phyloP scores from a whole-genome alignment of 2,329 filamentous ascomycete genomes.

The Fusarium sp. region DNA sequence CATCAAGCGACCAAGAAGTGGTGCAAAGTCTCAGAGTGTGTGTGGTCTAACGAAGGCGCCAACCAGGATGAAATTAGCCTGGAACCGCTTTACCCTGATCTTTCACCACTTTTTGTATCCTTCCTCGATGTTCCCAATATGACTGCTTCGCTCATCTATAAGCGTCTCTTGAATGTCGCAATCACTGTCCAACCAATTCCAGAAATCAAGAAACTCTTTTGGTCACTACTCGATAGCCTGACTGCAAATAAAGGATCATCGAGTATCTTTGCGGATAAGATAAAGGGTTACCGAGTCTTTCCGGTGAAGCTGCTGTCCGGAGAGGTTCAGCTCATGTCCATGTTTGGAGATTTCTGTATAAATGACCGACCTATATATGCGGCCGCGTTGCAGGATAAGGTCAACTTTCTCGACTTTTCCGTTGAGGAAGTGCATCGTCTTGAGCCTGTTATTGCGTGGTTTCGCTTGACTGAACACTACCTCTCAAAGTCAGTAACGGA shows the following conservation, averaged over 20 bases:
- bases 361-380: neutral
- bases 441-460: neutral
- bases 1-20: rapidly evolving
- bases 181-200: neutral
- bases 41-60: neutral
- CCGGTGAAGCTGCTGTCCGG: neutral
- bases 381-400: neutral
- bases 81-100: neutral
- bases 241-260: neutral
- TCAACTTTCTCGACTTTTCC: neutral
- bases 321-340: neutral
- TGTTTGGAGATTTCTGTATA: neutral
- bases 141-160: neutral
- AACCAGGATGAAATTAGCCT: neutral
- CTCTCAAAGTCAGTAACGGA: neutral
- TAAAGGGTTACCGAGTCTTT: neutral
- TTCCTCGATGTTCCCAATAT: neutral
- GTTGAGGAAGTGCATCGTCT: neutral
- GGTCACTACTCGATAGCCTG: neutral
- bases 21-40: neutral
- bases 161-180: neutral
- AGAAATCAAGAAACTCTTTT: neutral
- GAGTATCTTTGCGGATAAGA: neutral
- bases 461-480: neutral
- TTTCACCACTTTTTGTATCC: neutral